These are phyloP conservation scores for Trichoderma reesei DNA, from an alignment of 495 filamentous ascomycete species.

Conservation along the genomic window DNA sequence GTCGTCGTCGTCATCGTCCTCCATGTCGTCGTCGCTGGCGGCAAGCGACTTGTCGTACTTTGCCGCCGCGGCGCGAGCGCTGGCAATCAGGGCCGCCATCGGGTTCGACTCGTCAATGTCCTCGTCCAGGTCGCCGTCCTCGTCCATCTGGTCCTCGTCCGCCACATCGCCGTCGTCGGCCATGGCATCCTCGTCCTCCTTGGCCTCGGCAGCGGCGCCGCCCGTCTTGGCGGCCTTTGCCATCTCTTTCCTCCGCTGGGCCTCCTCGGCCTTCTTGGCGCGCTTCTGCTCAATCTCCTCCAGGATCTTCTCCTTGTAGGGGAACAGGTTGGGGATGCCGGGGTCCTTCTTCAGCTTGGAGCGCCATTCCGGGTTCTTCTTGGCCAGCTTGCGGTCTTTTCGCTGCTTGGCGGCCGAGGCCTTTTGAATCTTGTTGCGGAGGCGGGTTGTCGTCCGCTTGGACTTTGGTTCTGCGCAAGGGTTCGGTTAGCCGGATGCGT, in stretches of 20 bases:
- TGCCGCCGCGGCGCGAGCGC: conserved; percentile 73
- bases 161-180: conserved; percentile 37
- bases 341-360: conserved; percentile 93
- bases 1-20: conserved; percentile 50
- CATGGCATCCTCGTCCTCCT: conserved; percentile 34
- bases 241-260: conserved; percentile 55
- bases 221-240: conserved; percentile 52
- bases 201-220: conserved; percentile 15
- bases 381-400: conserved; percentile 78
- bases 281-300: conserved; percentile 87
- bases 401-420: conserved; percentile 81
- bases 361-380: conserved; percentile 93
- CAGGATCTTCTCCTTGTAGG: conserved; percentile 91
- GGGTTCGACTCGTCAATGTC: conserved; percentile 56
- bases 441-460: conserved; percentile 78
- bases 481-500: not conserved
- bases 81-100: conserved; percentile 89
- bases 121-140: conserved; percentile 33
- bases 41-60: conserved; percentile 52
- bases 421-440: conserved; percentile 95
- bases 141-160: conserved; percentile 35
- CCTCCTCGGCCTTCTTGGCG: conserved; percentile 70
- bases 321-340: conserved; percentile 94
- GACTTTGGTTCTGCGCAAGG: conserved; percentile 69
- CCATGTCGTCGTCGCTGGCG: conserved; percentile 45